These are phyloP conservation scores for Grifola frondosa DNA, from an alignment of 1,284 basidiomycete genomes.

Conservation along the genomic window DNA sequence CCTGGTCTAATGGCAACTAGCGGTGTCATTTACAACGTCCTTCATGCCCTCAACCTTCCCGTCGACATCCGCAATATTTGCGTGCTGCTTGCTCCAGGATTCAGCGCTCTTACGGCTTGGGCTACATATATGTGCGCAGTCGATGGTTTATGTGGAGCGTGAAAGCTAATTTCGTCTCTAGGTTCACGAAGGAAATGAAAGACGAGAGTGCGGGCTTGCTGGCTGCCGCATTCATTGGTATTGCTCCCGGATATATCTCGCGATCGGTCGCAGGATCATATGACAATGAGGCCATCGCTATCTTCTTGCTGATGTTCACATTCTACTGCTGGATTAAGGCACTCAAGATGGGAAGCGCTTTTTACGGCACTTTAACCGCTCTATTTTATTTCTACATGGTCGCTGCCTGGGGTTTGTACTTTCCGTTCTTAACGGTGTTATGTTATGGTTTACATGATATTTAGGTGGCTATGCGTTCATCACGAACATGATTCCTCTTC, in stretches of 20 bases:
- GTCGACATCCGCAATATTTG: constrained; percentile 98
- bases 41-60: constrained; percentile 88
- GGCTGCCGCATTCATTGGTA: constrained; percentile 98
- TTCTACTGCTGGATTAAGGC: constrained; percentile 99
- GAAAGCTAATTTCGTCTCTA: constrained; percentile 29
- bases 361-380: constrained; percentile 88
- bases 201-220: constrained; percentile 92
- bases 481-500: constrained; percentile 99
- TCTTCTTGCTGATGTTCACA: constrained; percentile 99
- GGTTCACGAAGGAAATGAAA: constrained; percentile 94
- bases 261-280: constrained; percentile 99
- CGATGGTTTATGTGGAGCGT: constrained; percentile 1
- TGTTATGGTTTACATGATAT: constrained; percentile 3
- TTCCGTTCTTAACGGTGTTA: constrained; percentile 5
- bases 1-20: constrained; percentile 98
- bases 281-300: constrained; percentile 99
- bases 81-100: constrained; percentile 95
- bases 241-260: constrained; percentile 97
- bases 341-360: constrained; percentile 89
- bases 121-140: constrained; percentile 87
- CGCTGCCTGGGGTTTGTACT: constrained; percentile 89
- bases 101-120: constrained; percentile 95
- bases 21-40: constrained; percentile 92
- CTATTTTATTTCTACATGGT: constrained; percentile 99
- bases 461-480: constrained; percentile 98